A percentile compares a stretch with the other conserved stretches of the same genome.
phyloP scores from a whole-genome alignment of 1,284 basidiomycete species.

The Marasmius oreades region DNA sequence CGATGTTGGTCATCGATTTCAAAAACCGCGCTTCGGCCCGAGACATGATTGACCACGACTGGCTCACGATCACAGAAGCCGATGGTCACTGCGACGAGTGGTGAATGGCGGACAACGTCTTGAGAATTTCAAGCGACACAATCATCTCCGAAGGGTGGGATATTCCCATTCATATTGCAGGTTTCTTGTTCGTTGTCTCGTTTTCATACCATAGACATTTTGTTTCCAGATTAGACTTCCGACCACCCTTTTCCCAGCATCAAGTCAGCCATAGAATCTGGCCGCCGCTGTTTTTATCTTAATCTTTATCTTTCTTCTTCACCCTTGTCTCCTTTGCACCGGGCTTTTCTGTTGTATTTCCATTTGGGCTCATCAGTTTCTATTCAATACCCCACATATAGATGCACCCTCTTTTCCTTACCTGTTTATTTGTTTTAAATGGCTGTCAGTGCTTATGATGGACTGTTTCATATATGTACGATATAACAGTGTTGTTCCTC shows the following conservation, averaged over 20 bases:
- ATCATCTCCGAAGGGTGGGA: neutral
- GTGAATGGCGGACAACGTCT: slow-evolving; percentile 26
- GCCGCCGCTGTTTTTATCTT: neutral
- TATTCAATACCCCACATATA: neutral
- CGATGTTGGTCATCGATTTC: slow-evolving; percentile 77
- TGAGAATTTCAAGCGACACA: neutral
- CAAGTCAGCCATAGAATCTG: neutral
- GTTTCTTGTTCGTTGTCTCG: neutral
- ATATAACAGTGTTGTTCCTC: neutral
- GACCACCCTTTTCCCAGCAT: no score
- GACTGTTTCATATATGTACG: no score
- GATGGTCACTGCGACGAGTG: slow-evolving; percentile 46
- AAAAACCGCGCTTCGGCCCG: slow-evolving; percentile 66
- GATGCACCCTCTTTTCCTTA: neutral
- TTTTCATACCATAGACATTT: neutral
- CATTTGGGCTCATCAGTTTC: neutral
- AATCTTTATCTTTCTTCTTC: slow-evolving; percentile 5
- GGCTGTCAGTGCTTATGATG: no score
- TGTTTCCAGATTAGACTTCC: neutral
- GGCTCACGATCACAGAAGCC: slow-evolving; percentile 56
- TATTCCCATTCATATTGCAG: neutral
- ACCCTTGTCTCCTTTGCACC: neutral
- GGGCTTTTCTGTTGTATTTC: slow-evolving; percentile 9
- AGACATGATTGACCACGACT: slow-evolving; percentile 70
- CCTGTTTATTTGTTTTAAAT: no score